Evolutionary conservation across 164 flowering plant species (phyloP).

Genomic region (Annona cherimola): DNA sequence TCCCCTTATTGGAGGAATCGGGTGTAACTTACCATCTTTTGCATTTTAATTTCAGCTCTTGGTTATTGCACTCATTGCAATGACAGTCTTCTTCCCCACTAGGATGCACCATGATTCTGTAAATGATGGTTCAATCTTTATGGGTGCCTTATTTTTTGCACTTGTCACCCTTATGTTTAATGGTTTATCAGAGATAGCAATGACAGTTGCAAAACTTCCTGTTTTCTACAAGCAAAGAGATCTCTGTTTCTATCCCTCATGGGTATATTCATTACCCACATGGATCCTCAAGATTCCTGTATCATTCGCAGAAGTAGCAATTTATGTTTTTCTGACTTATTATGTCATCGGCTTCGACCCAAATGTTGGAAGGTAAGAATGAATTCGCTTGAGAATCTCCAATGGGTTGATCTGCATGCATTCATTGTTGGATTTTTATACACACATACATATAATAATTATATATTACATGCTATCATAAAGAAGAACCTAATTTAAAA

Average conservation of each 20-base stretch:
- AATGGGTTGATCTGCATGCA: not conserved
- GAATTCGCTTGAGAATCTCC: no score
- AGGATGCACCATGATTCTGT: constrained; percentile 13
- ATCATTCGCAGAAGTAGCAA: constrained; percentile 10
- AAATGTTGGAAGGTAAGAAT: constrained; percentile 17
- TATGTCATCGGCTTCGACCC: constrained; percentile 20
- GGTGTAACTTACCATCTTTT: not conserved
- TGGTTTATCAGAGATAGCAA: constrained; percentile 13
- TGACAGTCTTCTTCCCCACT: constrained; percentile 17
- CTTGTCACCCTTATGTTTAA: constrained; percentile 14
- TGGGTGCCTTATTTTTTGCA: constrained; percentile 18
- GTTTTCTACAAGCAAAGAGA: constrained; percentile 23
- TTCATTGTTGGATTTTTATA: no score
- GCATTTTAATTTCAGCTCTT: constrained; percentile 8
- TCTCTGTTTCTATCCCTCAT: constrained; percentile 16
- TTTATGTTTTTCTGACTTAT: constrained; percentile 11
- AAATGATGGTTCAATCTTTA: constrained; percentile 11
- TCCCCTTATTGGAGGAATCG: not conserved
- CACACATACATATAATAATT: no score
- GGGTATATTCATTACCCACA: constrained; percentile 16
- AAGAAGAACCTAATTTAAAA: no score
- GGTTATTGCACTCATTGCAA: constrained; percentile 7
- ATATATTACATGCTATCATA: no score
- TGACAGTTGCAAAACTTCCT: constrained; percentile 19
- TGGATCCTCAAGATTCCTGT: constrained; percentile 18